Evolutionary conservation across 1,284 basidiomycete genomes (phyloP).

Genomic region (Anthracocystis panici-leucophaei): DNA sequence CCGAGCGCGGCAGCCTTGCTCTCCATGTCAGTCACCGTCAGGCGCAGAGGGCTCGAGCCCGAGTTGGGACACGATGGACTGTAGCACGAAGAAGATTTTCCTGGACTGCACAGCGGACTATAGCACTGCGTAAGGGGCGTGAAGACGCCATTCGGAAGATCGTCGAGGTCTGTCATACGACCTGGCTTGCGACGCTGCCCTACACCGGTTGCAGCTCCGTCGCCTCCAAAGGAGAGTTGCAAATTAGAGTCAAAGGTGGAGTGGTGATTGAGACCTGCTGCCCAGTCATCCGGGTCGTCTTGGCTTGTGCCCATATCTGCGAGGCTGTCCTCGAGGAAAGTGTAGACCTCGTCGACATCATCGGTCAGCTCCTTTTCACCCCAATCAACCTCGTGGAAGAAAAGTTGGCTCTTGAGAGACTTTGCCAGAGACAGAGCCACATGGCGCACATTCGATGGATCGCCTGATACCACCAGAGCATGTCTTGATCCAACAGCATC

Average conservation of each 20-base stretch:
- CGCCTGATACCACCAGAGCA: slow-evolving; percentile 20
- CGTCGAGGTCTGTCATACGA: slow-evolving; percentile 75
- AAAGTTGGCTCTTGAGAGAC: slow-evolving; percentile 88
- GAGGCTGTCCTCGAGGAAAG: slow-evolving; percentile 84
- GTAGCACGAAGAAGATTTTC: slow-evolving; percentile 44
- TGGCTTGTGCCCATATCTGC: slow-evolving; percentile 25
- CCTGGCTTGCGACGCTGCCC: slow-evolving; percentile 20
- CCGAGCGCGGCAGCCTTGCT: slow-evolving; percentile 11
- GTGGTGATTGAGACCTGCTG: slow-evolving; percentile 34
- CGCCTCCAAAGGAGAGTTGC: slow-evolving; percentile 27
- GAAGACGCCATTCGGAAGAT: slow-evolving; percentile 92
- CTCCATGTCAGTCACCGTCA: slow-evolving; percentile 17
- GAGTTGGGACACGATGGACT: slow-evolving; percentile 56
- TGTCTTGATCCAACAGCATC: slow-evolving; percentile 71
- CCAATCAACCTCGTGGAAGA: slow-evolving; percentile 98
- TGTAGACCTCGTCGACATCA: slow-evolving; percentile 93
- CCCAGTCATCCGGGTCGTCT: slow-evolving; percentile 39
- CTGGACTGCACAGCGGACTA: slow-evolving; percentile 87
- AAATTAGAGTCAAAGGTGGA: slow-evolving; percentile 32
- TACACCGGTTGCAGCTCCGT: slow-evolving; percentile 3
- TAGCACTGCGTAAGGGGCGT: slow-evolving; percentile 97
- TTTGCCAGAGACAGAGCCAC: slow-evolving; percentile 87
- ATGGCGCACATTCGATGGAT: slow-evolving; percentile 71
- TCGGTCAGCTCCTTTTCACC: slow-evolving; percentile 85
- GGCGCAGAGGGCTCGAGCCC: slow-evolving; percentile 30